Evolutionary conservation across 1,139 yeast species (phyloP), one percentile per base, ranked within the genome.

Genomic region (Lodderomyces theae): DNA sequence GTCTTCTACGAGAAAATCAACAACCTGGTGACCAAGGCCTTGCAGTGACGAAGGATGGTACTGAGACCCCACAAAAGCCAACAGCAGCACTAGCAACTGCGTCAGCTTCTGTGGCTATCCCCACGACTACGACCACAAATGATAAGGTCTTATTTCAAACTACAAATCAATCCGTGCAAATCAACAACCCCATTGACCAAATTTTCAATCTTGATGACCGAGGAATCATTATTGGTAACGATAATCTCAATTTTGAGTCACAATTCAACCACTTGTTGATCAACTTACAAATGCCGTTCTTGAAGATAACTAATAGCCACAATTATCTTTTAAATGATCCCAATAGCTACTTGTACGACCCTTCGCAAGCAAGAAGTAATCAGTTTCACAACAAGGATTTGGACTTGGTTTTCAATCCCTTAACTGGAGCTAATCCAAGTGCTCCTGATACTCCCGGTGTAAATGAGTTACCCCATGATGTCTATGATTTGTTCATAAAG

Each of bases 211-310:
- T 72, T 36, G 72, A 72, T 46, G 57, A 60, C 33, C 69, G 72
- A 43, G 78, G 78, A 0, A 56, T 72, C 9, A 69, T 72, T 29
- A 72, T 72, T 28, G 78, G 78, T 4, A 72, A 72, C 47, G 78
- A 72, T 47, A 72, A 72, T 46, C 54, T 72, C 42, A 72, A 72
- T 46, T 72, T 72, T 45, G 78, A 72, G 46, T 68, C 74, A 5
- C 78, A 72, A 47, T 69, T 72, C 50, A 72, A 72, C 47, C 75
- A 70, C 51, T 56, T 72, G 37, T 60, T 72, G 44, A 71, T 72
- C 42, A 71, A 69, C 48, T 60, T 72, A 48, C 68, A 69, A 44
- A 57, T 72, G 34, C 78, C 78, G 9, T 71, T 71, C 42, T 58
- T 72, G 44, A 72, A 72, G 43, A 71, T 72, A 38, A 65, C 77